Percentiles rank a stretch among this genome's conserved stretches.
Conservation (phyloP, 1,284 basidiomycete genomes). For the Rhodotorula mucilaginosa region DNA sequence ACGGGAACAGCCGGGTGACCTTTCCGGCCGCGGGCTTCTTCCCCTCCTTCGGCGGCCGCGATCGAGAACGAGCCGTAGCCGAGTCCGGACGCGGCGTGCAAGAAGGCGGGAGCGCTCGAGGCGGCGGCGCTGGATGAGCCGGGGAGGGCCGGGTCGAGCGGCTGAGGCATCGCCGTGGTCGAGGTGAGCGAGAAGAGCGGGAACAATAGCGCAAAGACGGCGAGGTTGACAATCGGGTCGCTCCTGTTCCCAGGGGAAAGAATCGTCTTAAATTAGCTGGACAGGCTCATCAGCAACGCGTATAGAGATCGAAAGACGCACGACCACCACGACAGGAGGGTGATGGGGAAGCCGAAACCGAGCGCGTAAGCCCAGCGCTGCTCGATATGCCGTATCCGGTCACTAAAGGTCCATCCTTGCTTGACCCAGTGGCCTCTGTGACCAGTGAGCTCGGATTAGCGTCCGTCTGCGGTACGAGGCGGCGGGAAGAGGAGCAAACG, state of each 20-base stretch:
- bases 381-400: conserved; percentile 69
- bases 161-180: conserved; percentile 38
- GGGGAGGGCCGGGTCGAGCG: conserved; percentile 56
- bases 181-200: conserved; percentile 51
- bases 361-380: conserved; percentile 82
- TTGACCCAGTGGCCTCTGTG: conserved; percentile 72
- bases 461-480: background rate
- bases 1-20: conserved; percentile 65
- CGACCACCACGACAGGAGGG: conserved; percentile 33
- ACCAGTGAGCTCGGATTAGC: background rate
- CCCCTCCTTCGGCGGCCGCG: conserved; percentile 40
- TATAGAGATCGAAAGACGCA: conserved; percentile 1
- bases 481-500: conserved; percentile 45
- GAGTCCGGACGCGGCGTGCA: conserved; percentile 60
- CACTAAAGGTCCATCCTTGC: conserved; percentile 64
- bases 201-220: conserved; percentile 72
- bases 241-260: conserved; percentile 52
- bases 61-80: conserved; percentile 50
- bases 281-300: too few relatives aligned
- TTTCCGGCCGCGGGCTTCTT: conserved; percentile 57
- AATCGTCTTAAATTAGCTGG: too few relatives aligned
- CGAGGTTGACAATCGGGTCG: conserved; percentile 68
- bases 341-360: conserved; percentile 62
- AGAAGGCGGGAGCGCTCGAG: conserved; percentile 59
- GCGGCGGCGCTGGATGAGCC: conserved; percentile 55